Evolutionary conservation across 1,284 basidiomycete species (phyloP), one percentile per base, ranked within the genome.

Genomic region (Volvariella volvacea): DNA sequence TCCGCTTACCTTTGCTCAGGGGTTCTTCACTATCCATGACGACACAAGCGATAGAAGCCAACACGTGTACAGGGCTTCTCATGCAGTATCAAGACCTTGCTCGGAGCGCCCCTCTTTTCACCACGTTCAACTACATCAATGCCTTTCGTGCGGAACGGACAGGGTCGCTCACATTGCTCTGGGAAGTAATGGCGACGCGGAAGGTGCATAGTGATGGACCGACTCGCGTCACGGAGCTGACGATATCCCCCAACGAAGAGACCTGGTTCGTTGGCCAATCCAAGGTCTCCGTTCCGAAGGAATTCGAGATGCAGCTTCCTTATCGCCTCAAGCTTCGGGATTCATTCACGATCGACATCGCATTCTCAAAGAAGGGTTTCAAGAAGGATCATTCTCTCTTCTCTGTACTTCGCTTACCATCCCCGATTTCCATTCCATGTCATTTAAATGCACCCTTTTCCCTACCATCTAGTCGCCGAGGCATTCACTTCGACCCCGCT

Each of bases 1-100:
- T 76, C 43, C 55, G 68, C 14, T 58, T 77, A 30, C 67, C 73
- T 9, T 54, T 75, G 15, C 58, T 70, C n/a, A 44, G 22, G 8
- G 15, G 20, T 21, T 9, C 48, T 22, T 34, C 51, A 55, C 3
- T 53, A 42, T 19, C 31, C 9, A 33, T 33, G 8, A 32, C 40
- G 1, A 21, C 15, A 19, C 20, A 43, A 15, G 7, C 14, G 6
- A 36, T 36, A 28, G 16, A 48, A 31, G 3, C 28, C 38, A 8
- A 8, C 7, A n/a, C 6, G 7, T 36, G 34, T 8, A 8, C 4
- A 15, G 34, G n/a, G 15, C 28, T 43, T 14, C 33, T 63, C 3
- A 30, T 52, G 7, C 48, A 53, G n/a, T 66, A 65, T 39, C 41
- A 48, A n/a, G 17, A 22, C 2, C 39, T 50, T 6, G 63, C 62